Base-by-base conservation (phyloP, 225 moss, liverwort and hornwort species). In the Sphagnum tenellum region DNA sequence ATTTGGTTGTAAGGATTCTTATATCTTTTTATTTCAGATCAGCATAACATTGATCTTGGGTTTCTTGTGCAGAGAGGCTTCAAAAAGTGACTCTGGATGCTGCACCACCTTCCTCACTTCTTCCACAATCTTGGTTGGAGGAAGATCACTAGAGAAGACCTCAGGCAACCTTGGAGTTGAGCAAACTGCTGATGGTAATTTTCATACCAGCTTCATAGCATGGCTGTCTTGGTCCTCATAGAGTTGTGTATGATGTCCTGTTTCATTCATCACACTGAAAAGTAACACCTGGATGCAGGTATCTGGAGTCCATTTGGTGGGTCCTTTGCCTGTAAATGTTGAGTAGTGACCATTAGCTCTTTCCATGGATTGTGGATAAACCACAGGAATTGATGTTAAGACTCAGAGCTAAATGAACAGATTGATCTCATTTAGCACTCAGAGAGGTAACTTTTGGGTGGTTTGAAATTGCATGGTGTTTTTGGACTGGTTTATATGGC, bases 41-140 rank as follows among this genome's bases (percentile, higher is more conserved):
- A 0, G 1, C 29, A 29, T 29, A 29, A 29, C 29, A 29, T 29
- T 29, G 0, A 29, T 29, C 29, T 29, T 29, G 29, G 29, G 29
- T 29, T 0, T 29, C 29, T 29, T 62, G 52, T 9, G 66, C 75
- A 75, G 75, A 70, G 62, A 67, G 70, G 62, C 57, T 70, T 62
- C 62, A 57, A 63, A 62, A 70, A 57, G 48, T 44, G 29, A 66
- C 56, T 57, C 57, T 66, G 58, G 75, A 65, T 47, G 44, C 63
- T 63, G 75, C 62, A 29, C 70, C 63, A 62, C 63, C 66, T 48
- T 60, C 75, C 61, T 70, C 75, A 70, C 57, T 75, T 48, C 66
- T 75, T 48, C 75, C 75, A 8, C 75, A 67, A 52, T 75, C 75
- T 63, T 75, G 75, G 75, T 67, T 75, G 66, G 70, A 70, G 57